These are phyloP conservation scores for Raddia distichophylla DNA, from an alignment of 176 grass and related monocot species.

Conservation along the genomic window DNA sequence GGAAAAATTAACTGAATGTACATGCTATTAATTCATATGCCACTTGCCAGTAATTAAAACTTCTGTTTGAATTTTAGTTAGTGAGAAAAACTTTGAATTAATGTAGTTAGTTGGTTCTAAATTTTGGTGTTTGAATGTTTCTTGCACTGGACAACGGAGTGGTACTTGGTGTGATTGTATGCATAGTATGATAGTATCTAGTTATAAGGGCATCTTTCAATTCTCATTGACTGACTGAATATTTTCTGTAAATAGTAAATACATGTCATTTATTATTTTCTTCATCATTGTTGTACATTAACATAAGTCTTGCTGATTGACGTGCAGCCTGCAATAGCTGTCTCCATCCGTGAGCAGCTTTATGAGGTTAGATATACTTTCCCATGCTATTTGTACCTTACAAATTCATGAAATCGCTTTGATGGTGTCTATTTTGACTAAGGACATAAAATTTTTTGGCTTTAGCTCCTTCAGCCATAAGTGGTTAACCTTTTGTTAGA, in stretches of 20 bases:
- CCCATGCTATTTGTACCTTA: constrained; percentile 1
- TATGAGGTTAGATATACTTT: constrained; percentile 81
- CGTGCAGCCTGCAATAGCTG: constrained; percentile 86
- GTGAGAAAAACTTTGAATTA: not conserved
- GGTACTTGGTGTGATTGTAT: not conserved
- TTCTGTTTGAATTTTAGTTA: not conserved
- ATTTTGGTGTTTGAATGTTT: not conserved
- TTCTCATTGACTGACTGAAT: not conserved
- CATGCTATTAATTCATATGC: not conserved
- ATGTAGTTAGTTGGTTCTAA: not conserved
- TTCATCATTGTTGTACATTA: constrained; percentile 15
- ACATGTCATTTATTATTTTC: not conserved
- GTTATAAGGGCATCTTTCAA: not conserved
- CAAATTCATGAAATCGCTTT: not conserved
- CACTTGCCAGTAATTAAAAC: not conserved
- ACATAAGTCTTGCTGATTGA: constrained; percentile 28
- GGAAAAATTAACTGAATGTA: not conserved
- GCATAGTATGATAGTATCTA: not conserved
- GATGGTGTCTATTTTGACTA: not conserved
- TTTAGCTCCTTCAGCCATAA: not conserved
- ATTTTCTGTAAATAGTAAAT: not conserved
- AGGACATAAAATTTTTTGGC: constrained; percentile 2
- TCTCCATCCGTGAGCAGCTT: constrained; percentile 92
- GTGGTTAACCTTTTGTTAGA: not conserved
- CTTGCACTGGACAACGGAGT: not conserved